A percentile compares a stretch with the other conserved stretches of the same genome.
phyloP scores from a whole-genome alignment of 306 rosid species.

The Lupinus albus region DNA sequence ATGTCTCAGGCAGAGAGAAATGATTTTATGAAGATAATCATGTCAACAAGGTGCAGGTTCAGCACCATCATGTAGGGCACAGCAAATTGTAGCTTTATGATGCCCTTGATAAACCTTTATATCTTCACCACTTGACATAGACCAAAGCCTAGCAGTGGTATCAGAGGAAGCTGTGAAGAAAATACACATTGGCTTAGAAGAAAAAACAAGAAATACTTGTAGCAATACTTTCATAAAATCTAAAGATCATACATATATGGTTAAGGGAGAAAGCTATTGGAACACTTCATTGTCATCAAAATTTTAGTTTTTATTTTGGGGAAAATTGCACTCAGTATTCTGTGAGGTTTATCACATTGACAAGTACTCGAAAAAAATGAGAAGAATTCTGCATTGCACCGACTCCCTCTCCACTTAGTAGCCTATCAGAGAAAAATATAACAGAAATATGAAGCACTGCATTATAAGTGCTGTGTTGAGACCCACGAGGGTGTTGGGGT shows the following conservation, averaged over 20 bases:
- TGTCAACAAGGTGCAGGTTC: conserved; percentile 68
- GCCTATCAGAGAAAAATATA: too few species aligned
- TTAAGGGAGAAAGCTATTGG: too few species aligned
- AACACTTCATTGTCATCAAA: too few species aligned
- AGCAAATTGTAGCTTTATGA: conserved; percentile 91
- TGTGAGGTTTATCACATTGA: too few species aligned
- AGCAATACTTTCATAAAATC: neutral
- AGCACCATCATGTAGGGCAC: conserved; percentile 97
- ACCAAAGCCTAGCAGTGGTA: conserved; percentile 95
- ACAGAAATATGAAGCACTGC: too few species aligned
- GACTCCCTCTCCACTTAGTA: too few species aligned
- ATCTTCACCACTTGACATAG: conserved; percentile 83
- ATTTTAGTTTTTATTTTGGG: too few species aligned
- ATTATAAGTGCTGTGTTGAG: too few species aligned
- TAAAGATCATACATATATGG: neutral
- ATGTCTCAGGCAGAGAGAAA: conserved; percentile 13
- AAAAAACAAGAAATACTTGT: conserved; percentile 16
- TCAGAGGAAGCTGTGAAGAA: conserved; percentile 85
- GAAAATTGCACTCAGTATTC: too few species aligned
- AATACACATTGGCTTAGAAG: conserved; percentile 10
- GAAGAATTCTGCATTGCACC: too few species aligned
- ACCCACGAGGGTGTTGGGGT: too few species aligned
- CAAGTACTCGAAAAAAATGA: too few species aligned
- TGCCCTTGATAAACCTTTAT: conserved; percentile 88
- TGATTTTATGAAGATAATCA: neutral